Conservation (phyloP, 2,329 filamentous ascomycete genomes). For the Xylariomycetidae sp. region DNA sequence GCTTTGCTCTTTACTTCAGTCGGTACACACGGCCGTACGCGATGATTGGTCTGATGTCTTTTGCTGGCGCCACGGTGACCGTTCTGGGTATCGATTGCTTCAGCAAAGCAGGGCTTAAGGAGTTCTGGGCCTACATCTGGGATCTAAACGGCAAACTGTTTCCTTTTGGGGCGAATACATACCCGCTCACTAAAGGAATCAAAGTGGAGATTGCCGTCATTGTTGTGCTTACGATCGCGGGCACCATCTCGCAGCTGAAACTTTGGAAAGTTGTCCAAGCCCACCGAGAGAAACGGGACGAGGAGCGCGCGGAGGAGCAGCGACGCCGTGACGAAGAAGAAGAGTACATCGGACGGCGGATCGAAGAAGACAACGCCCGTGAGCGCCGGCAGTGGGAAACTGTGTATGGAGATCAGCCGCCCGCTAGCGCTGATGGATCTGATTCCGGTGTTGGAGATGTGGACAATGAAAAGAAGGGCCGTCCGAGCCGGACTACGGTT, state of each 20-base stretch:
- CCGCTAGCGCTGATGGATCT: constrained; percentile 28
- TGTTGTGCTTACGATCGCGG: constrained; percentile 66
- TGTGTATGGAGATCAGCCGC: constrained; percentile 56
- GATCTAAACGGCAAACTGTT: constrained; percentile 73
- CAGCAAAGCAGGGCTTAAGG: constrained; percentile 81
- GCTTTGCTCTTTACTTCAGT: constrained; percentile 72
- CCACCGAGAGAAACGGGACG: constrained; percentile 47
- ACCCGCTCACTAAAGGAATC: constrained; percentile 81
- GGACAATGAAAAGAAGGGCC: constrained; percentile 34
- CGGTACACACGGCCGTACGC: constrained; percentile 72
- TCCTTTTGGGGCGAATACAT: constrained; percentile 67
- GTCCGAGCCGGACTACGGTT: constrained; percentile 28
- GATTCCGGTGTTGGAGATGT: constrained; percentile 48
- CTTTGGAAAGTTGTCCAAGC: constrained; percentile 77
- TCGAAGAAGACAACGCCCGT: constrained; percentile 55
- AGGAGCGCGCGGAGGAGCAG: constrained; percentile 42
- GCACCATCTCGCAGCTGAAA: constrained; percentile 77
- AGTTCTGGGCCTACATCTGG: constrained; percentile 96
- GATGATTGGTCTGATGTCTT: constrained; percentile 70
- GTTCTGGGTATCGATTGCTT: constrained; percentile 89
- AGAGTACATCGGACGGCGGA: constrained; percentile 59
- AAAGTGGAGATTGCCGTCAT: constrained; percentile 76
- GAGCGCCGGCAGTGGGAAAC: constrained; percentile 71
- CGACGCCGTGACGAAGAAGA: constrained; percentile 49
- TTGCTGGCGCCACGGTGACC: constrained; percentile 71